Conservation (phyloP, 306 rosid genomes). For the Erythrophleum fordii region DNA sequence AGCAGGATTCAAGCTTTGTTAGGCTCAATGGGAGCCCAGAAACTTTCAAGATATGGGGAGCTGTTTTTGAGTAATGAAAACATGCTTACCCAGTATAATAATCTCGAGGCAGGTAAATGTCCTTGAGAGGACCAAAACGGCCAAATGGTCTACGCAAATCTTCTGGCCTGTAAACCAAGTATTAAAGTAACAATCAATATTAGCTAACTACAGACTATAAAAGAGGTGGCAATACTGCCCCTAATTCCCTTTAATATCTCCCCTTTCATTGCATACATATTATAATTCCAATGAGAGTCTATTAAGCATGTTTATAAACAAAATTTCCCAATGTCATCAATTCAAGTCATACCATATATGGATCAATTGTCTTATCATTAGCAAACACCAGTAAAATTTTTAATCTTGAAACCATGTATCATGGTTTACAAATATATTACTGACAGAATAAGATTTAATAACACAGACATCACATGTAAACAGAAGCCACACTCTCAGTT, state of each 20-base stretch:
- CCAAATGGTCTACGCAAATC: constrained; percentile 70
- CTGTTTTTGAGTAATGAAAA: background rate
- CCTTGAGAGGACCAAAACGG: constrained; percentile 79
- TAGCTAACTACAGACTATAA: background rate
- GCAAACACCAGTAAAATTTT: background rate
- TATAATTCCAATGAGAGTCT: background rate
- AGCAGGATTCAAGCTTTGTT: background rate
- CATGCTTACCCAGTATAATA: constrained; percentile 74
- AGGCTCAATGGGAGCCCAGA: background rate
- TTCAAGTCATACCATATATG: background rate
- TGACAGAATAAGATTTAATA: too few relatives aligned
- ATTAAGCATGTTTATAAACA: background rate
- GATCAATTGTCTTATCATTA: background rate
- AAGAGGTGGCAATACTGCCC: background rate
- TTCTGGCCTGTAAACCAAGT: constrained; percentile 56
- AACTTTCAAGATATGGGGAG: constrained; percentile 13
- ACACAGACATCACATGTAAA: background rate
- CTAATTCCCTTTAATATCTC: background rate
- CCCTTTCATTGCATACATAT: background rate
- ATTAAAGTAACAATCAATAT: background rate
- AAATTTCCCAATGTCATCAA: background rate
- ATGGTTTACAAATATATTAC: background rate
- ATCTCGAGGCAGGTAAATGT: constrained; percentile 80
- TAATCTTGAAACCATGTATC: background rate
- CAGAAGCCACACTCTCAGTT: background rate